phyloP scores from a whole-genome alignment of 2,329 filamentous ascomycete genomes.

The Didymellaceae sp. region DNA sequence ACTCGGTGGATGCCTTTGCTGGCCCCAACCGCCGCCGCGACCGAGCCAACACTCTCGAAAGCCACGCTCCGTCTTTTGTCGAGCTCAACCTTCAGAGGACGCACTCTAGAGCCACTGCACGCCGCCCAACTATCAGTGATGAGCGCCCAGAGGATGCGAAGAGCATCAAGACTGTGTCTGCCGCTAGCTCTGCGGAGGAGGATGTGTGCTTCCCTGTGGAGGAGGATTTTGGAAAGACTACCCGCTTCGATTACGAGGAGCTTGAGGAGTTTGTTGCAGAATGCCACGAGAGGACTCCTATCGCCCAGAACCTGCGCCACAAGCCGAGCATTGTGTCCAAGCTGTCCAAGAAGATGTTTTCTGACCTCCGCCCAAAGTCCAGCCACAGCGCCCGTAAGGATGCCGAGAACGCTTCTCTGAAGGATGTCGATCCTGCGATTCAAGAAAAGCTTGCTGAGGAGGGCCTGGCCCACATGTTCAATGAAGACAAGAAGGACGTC shows the following conservation, averaged over 20 bases:
- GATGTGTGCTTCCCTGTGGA: slow-evolving; percentile 89
- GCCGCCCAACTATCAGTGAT: slow-evolving; percentile 65
- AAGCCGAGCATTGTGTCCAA: slow-evolving; percentile 43
- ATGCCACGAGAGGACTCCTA: slow-evolving; percentile 55
- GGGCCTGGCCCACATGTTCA: slow-evolving; percentile 45
- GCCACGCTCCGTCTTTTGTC: slow-evolving; percentile 58
- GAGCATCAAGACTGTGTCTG: slow-evolving; percentile 66
- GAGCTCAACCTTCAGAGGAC: slow-evolving; percentile 71
- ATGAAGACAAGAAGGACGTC: slow-evolving; percentile 34
- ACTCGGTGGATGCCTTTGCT: slow-evolving; percentile 97
- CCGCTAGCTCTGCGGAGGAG: slow-evolving; percentile 77
- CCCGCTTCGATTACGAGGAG: slow-evolving; percentile 89
- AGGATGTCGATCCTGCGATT: slow-evolving; percentile 38
- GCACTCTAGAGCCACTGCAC: slow-evolving; percentile 70
- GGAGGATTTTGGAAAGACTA: slow-evolving; percentile 74
- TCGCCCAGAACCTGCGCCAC: slow-evolving; percentile 50
- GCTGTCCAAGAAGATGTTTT: slow-evolving; percentile 64
- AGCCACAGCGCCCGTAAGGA: slow-evolving; percentile 46
- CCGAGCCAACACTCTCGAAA: slow-evolving; percentile 72
- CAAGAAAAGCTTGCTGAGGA: slow-evolving; percentile 55
- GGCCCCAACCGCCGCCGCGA: slow-evolving; percentile 86
- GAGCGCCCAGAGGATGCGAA: slow-evolving; percentile 64
- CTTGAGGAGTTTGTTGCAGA: slow-evolving; percentile 88
- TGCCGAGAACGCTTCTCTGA: slow-evolving; percentile 39
- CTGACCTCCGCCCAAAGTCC: slow-evolving; percentile 63